A percentile compares a stretch with the other conserved stretches of the same genome.
phyloP scores from a whole-genome alignment of 371 early-diverging fungal genomes.

The Apophysomyces sp. region DNA sequence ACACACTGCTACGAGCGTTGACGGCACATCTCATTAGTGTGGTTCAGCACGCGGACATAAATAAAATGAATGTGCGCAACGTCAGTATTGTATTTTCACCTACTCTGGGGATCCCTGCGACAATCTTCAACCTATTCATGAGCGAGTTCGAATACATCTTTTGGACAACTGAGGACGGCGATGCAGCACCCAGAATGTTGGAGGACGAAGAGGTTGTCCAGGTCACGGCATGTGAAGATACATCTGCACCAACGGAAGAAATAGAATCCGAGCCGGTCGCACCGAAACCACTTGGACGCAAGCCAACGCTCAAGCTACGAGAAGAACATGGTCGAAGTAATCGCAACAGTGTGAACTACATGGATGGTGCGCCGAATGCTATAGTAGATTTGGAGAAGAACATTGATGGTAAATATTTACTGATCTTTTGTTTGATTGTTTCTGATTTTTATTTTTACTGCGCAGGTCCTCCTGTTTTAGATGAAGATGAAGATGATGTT shows the following conservation, averaged over 20 bases:
- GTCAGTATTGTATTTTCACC: constrained; percentile 77
- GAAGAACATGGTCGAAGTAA: constrained; percentile 45
- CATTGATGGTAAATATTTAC: constrained; percentile 25
- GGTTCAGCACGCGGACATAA: constrained; percentile 57
- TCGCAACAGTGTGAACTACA: constrained; percentile 54
- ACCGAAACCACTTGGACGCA: not conserved
- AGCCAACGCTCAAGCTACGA: constrained; percentile 4
- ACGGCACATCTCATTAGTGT: constrained; percentile 67
- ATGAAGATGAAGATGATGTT: constrained; percentile 45
- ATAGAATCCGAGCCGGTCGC: not conserved
- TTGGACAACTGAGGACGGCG: constrained; percentile 43
- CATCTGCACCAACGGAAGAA: not conserved
- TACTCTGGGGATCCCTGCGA: constrained; percentile 69
- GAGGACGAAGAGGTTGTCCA: constrained; percentile 16
- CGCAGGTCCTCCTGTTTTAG: constrained; percentile 37
- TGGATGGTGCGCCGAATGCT: constrained; percentile 48
- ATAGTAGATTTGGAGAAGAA: constrained; percentile 51
- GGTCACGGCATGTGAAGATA: not conserved
- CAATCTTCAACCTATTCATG: constrained; percentile 68
- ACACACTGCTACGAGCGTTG: constrained; percentile 59
- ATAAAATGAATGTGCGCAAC: constrained; percentile 78
- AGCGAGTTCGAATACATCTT: constrained; percentile 70
- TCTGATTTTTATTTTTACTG: not conserved
- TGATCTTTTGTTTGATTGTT: not conserved
- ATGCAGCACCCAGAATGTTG: constrained; percentile 21